Conservation (phyloP, 371 early-diverging fungal genomes). For the Synchytrium microbalum region DNA sequence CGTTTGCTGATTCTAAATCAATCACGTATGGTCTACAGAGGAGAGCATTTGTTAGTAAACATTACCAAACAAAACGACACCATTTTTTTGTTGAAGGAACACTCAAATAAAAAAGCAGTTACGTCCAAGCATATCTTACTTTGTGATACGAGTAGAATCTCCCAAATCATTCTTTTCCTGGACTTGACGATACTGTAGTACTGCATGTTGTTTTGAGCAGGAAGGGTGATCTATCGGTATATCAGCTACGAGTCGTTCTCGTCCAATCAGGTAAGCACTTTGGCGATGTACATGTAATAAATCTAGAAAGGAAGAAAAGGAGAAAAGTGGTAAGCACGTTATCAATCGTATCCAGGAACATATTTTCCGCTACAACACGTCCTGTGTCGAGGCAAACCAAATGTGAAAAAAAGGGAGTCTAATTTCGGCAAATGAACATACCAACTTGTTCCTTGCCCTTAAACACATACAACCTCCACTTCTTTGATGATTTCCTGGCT, state of each 20-base stretch:
- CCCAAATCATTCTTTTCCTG: conserved; percentile 21
- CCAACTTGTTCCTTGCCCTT: conserved; percentile 82
- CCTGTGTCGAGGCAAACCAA: too few species aligned
- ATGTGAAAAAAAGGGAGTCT: too few species aligned
- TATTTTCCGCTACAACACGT: too few species aligned
- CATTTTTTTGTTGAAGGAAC: background rate
- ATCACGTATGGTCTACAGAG: conserved; percentile 74
- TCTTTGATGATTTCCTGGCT: conserved; percentile 62
- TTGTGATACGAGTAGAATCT: conserved; percentile 8
- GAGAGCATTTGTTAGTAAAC: background rate
- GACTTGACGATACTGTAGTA: conserved; percentile 70
- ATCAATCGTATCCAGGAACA: too few species aligned
- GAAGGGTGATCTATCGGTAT: conserved; percentile 85
- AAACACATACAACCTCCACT: conserved; percentile 85
- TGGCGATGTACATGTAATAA: conserved; percentile 76
- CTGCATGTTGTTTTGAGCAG: conserved; percentile 83
- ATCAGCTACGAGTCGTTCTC: conserved; percentile 83
- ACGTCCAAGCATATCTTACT: conserved; percentile 22
- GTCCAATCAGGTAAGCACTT: conserved; percentile 81
- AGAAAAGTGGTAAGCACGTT: background rate
- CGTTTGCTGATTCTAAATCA: conserved; percentile 86
- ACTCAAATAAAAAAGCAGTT: background rate
- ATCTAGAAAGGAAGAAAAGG: conserved; percentile 39
- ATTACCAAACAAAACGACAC: conserved; percentile 1
- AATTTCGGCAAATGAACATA: conserved; percentile 20